phyloP scores from a whole-genome alignment of 768 basidiomycete genomes.

The Nevesoporus exiguus region DNA sequence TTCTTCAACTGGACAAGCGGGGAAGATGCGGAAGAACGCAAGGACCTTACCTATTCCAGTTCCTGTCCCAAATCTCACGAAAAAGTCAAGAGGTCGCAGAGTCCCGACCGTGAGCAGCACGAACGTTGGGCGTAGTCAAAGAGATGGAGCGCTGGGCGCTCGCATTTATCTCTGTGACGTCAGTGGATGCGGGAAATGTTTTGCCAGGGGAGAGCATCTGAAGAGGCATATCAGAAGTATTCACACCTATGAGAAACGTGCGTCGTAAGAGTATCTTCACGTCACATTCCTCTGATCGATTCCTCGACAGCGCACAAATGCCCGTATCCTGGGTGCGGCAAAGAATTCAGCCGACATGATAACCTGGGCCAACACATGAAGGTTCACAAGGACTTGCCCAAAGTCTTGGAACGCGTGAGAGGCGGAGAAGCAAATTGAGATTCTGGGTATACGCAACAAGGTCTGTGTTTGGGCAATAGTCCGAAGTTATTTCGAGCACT shows the following conservation, averaged over 20 bases:
- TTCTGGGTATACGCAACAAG: constrained; percentile 5
- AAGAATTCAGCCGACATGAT: constrained; percentile 84
- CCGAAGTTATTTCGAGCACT: constrained; percentile 23
- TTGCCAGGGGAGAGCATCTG: constrained; percentile 84
- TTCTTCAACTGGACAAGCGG: constrained; percentile 23
- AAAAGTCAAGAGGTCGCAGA: constrained; percentile 65
- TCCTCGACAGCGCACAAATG: constrained; percentile 66
- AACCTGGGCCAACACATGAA: constrained; percentile 88
- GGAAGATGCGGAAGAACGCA: constrained; percentile 33
- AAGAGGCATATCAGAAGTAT: constrained; percentile 87
- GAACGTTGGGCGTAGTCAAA: constrained; percentile 27
- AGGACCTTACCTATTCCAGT: constrained; percentile 52
- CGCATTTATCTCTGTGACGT: constrained; percentile 75
- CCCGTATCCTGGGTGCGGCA: constrained; percentile 74
- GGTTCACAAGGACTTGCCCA: constrained; percentile 54
- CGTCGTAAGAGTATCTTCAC: constrained; percentile 26
- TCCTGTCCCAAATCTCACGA: constrained; percentile 65
- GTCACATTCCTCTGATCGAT: constrained; percentile 11
- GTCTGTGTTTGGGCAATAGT: constrained; percentile 17
- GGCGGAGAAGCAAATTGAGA: constrained; percentile 15
- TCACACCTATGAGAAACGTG: constrained; percentile 91
- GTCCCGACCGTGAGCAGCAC: constrained; percentile 52
- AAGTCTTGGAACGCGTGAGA: constrained; percentile 25
- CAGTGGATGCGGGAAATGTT: constrained; percentile 82
- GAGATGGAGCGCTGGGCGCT: constrained; percentile 37